Evolutionary conservation across 2,329 filamentous ascomycete species (phyloP).

Genomic region (Aureobasidium sp.): DNA sequence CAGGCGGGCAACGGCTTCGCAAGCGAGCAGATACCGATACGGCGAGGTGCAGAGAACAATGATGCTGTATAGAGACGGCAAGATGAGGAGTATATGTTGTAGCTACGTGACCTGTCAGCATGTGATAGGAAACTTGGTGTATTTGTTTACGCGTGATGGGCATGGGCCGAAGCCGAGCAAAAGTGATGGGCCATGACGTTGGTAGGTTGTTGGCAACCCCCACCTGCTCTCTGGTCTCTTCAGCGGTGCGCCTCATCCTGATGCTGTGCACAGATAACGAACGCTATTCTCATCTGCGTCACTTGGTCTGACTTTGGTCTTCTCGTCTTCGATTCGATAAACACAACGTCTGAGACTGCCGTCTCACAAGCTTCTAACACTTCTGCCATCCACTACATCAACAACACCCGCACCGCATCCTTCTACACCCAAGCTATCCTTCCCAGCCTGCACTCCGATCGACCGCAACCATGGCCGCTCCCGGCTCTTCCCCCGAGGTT

Average conservation of each 20-base stretch:
- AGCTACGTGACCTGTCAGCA: not conserved
- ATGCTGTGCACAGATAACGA: not conserved
- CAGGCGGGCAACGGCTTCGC: not conserved
- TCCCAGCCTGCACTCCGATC: not conserved
- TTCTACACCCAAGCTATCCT: not conserved
- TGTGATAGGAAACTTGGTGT: not conserved
- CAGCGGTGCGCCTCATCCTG: not conserved
- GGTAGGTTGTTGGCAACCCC: not conserved
- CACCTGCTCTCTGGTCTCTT: conserved; percentile 1
- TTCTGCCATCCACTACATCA: not conserved
- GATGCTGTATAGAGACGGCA: conserved; percentile 1
- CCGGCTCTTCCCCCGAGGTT: conserved; percentile 17
- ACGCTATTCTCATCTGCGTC: conserved; percentile 1
- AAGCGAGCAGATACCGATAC: not conserved
- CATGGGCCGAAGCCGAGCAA: not conserved
- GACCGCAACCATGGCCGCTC: conserved; percentile 1
- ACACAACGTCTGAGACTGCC: not conserved
- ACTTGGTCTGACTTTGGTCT: not conserved
- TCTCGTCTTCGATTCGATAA: not conserved
- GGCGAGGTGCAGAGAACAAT: conserved; percentile 1
- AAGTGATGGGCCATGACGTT: not conserved
- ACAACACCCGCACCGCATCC: not conserved
- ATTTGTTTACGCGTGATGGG: not conserved
- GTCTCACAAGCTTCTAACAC: not conserved
- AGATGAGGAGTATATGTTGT: not conserved